Evolutionary conservation across 257 asterid genomes (phyloP).

Genomic region (Nicotiana noctiflora): DNA sequence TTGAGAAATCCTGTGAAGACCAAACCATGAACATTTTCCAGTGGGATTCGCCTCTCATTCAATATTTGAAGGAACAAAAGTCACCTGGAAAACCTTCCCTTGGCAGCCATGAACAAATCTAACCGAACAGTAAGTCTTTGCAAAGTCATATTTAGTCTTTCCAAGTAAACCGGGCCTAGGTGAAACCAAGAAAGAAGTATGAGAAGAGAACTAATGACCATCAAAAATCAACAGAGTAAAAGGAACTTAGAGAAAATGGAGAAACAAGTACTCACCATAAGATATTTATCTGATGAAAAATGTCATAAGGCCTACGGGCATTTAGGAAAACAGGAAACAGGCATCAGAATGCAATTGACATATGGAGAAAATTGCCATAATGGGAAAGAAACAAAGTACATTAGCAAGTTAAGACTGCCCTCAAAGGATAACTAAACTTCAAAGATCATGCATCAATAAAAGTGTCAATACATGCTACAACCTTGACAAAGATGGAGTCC

Average conservation of each 20-base stretch:
- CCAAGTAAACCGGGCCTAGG: constrained; percentile 98
- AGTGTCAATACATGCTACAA: constrained; percentile 24
- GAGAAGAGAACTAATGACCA: not conserved
- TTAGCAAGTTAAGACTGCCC: not conserved
- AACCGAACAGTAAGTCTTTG: constrained; percentile 72
- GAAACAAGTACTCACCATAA: constrained; percentile 61
- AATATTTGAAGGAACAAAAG: constrained; percentile 9
- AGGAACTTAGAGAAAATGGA: not conserved
- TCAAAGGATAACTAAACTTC: constrained; percentile 1
- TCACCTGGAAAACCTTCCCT: constrained; percentile 71
- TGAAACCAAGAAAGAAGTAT: constrained; percentile 11
- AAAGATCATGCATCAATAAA: not conserved
- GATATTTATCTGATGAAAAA: constrained; percentile 89
- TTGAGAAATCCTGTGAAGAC: constrained; percentile 75
- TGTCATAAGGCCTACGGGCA: constrained; percentile 94
- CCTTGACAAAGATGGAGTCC: constrained; percentile 99
- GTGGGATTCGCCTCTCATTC: not conserved
- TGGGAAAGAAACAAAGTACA: not conserved
- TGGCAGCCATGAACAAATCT: constrained; percentile 44
- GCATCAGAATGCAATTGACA: constrained; percentile 13
- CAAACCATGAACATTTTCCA: constrained; percentile 14
- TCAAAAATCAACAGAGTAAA: not conserved
- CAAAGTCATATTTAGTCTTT: constrained; percentile 75
- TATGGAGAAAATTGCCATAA: constrained; percentile 6
- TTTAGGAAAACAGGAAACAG: constrained; percentile 54